phyloP scores from a whole-genome alignment of 345 rosid species.

The Rhodomyrtus tomentosa region DNA sequence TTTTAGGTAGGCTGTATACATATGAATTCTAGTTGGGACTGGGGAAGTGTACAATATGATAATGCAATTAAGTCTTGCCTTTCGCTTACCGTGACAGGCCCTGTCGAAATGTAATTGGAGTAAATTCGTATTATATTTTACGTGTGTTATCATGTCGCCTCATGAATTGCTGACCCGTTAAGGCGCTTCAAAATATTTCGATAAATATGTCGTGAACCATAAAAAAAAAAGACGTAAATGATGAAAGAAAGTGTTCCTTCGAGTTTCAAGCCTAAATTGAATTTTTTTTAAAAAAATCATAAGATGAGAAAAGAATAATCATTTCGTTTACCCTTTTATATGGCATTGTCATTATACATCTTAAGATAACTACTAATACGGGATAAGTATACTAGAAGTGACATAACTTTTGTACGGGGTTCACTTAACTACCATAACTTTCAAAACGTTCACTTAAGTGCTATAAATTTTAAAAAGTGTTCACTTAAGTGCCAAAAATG shows the following conservation, averaged over 20 bases:
- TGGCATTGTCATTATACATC: not conserved
- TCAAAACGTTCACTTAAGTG: no score
- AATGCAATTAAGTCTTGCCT: not conserved
- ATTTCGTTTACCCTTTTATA: fast-evolving
- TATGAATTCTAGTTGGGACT: not conserved
- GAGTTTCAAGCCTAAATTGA: not conserved
- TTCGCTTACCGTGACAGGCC: not conserved
- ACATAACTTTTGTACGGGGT: no score
- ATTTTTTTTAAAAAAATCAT: not conserved
- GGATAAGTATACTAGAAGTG: no score
- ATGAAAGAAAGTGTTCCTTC: not conserved
- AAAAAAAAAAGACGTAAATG: not conserved
- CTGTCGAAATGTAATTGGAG: not conserved
- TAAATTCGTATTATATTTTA: not conserved
- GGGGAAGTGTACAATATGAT: not conserved
- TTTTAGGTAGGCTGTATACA: not conserved
- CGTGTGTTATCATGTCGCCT: not conserved
- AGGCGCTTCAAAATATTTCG: not conserved
- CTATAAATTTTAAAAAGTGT: no score
- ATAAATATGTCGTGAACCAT: fast-evolving
- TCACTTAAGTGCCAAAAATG: no score
- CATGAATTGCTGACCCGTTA: not conserved
- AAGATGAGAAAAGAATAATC: not conserved
- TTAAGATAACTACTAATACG: fast-evolving
- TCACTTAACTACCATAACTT: no score